phyloP scores from a whole-genome alignment of 371 early-diverging fungal species.

The Blastocladiella emersonii region DNA sequence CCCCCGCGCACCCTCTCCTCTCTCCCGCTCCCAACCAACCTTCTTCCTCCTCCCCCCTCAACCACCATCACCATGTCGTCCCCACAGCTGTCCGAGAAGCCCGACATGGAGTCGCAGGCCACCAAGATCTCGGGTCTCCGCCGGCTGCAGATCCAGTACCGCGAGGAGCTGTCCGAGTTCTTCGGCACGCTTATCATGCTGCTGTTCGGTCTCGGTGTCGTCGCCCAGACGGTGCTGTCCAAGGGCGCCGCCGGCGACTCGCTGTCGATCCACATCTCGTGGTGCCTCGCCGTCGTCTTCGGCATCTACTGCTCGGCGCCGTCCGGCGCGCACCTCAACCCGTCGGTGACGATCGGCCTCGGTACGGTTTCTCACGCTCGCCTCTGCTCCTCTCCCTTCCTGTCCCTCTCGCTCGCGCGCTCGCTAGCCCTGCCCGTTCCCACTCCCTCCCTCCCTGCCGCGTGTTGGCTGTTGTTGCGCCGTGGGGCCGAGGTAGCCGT shows the following conservation, averaged over 20 bases:
- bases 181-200: constrained; percentile 60
- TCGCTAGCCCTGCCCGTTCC: background rate
- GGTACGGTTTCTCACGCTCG: too few relatives aligned
- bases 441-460: too few relatives aligned
- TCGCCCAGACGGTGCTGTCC: constrained; percentile 17
- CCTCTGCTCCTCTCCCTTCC: background rate
- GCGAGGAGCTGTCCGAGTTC: constrained; percentile 66
- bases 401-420: background rate
- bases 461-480: too few relatives aligned
- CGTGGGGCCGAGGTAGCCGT: too few relatives aligned
- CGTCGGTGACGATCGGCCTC: constrained; percentile 7
- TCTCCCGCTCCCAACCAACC: too few relatives aligned
- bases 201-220: constrained; percentile 48
- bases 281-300: constrained; percentile 7
- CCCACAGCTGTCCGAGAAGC: too few relatives aligned
- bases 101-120: too few relatives aligned
- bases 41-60: too few relatives aligned
- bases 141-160: constrained; percentile 11
- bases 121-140: background rate
- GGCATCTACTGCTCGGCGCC: constrained; percentile 3
- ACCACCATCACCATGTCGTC: too few relatives aligned
- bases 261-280: constrained; percentile 3
- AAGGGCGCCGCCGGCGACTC: background rate
- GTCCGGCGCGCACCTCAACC: constrained; percentile 11
- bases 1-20: too few relatives aligned